Conservation (phyloP, 176 grass and related monocot species). For the Rhynchospora tenuis region DNA sequence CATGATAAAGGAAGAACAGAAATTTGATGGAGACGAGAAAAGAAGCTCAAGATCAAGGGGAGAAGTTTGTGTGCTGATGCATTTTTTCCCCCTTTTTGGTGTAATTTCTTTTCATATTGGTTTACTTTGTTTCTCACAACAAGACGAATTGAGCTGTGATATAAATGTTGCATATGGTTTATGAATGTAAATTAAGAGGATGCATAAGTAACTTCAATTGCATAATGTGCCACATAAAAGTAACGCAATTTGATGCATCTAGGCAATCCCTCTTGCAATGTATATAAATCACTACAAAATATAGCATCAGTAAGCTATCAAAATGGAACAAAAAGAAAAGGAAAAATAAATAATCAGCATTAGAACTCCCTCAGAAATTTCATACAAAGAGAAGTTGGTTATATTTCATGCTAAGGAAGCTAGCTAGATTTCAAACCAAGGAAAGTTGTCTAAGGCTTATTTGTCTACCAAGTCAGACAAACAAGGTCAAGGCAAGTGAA, state of each 20-base stretch:
- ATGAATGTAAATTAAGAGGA: background rate
- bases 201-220: background rate
- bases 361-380: background rate
- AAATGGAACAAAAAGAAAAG: background rate
- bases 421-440: background rate
- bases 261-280: background rate
- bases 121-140: background rate
- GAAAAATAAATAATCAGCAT: background rate
- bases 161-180: background rate
- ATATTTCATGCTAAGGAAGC: background rate
- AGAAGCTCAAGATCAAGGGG: constrained; percentile 33
- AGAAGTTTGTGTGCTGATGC: background rate
- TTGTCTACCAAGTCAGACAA: background rate
- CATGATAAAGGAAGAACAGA: constrained; percentile 74
- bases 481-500: background rate
- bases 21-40: constrained; percentile 69
- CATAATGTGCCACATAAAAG: background rate
- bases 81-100: background rate
- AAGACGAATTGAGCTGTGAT: background rate
- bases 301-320: background rate
- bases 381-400: background rate
- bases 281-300: background rate
- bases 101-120: background rate
- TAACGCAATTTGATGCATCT: background rate
- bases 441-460: background rate